A percentile compares a stretch with the other conserved stretches of the same genome.
These are phyloP conservation scores for Candida arabinofermentans DNA, from an alignment of 805 yeast genomes.

Conservation along the genomic window DNA sequence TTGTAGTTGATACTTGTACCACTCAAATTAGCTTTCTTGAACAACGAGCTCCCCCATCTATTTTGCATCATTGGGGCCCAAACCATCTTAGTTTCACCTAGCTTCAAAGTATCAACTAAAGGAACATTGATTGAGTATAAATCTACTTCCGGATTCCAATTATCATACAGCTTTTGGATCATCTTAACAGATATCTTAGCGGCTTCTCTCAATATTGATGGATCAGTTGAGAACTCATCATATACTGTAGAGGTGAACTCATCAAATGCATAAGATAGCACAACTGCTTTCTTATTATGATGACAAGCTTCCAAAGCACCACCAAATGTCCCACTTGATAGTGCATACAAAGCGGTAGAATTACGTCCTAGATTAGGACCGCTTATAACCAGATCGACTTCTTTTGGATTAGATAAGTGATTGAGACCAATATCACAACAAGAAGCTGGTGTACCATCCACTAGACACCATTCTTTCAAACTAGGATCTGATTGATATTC, in stretches of 20 bases:
- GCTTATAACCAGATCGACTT: slow-evolving; percentile 75
- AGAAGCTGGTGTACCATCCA: slow-evolving; percentile 89
- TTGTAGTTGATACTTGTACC: slow-evolving; percentile 36
- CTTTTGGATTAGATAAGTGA: slow-evolving; percentile 50
- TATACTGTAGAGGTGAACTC: slow-evolving; percentile 67
- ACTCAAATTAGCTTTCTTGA: slow-evolving; percentile 1
- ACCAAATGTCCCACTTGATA: slow-evolving; percentile 88
- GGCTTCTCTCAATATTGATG: slow-evolving; percentile 49
- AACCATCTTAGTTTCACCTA: slow-evolving; percentile 48
- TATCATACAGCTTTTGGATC: slow-evolving; percentile 46
- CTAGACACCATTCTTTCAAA: slow-evolving; percentile 67
- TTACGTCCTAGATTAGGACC: slow-evolving; percentile 93
- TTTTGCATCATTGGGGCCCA: slow-evolving; percentile 74
- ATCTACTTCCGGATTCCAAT: slow-evolving; percentile 57
- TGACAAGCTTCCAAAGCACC: slow-evolving; percentile 87
- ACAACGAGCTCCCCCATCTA: slow-evolving; percentile 51
- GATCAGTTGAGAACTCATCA: slow-evolving; percentile 41
- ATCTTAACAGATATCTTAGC: slow-evolving; percentile 58
- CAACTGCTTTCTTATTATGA: slow-evolving; percentile 59
- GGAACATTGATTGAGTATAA: slow-evolving; percentile 78
- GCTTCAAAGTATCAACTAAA: slow-evolving; percentile 42
- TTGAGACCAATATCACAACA: slow-evolving; percentile 82
- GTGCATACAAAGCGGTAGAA: slow-evolving; percentile 75
- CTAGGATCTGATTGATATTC: slow-evolving; percentile 30
- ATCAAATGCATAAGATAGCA: slow-evolving; percentile 75